Conservation (phyloP, 768 basidiomycete genomes). For the Rhodosporidiobolus odoratus region DNA sequence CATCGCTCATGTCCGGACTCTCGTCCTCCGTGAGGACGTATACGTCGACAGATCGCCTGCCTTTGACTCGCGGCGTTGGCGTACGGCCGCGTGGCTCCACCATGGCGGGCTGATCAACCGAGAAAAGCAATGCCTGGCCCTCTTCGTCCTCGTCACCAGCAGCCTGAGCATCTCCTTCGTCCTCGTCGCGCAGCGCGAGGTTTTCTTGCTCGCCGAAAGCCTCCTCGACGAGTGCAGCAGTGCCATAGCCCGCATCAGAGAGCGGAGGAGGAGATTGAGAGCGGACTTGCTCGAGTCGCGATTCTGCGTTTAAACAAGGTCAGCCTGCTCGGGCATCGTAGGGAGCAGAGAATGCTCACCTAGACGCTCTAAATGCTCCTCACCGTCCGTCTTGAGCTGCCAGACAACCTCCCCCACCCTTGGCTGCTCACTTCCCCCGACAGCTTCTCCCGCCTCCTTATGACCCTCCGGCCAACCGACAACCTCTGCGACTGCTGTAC, state of each 20-base stretch:
- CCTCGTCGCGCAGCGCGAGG: neutral
- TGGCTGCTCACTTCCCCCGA: too few relatives aligned
- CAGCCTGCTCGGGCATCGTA: rapidly evolving
- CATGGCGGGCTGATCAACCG: neutral
- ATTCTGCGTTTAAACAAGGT: neutral
- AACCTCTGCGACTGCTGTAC: neutral
- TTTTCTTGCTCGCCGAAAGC: neutral
- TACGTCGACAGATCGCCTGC: neutral
- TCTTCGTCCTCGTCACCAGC: conserved; percentile 13
- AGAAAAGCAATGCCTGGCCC: conserved; percentile 7
- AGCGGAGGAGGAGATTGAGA: neutral
- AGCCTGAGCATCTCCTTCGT: neutral
- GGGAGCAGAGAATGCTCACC: neutral
- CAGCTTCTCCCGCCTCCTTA: neutral
- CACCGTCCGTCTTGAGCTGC: conserved; percentile 14
- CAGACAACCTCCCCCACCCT: neutral
- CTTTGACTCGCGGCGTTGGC: neutral
- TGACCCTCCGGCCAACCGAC: neutral
- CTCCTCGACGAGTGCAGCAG: neutral
- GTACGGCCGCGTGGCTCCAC: neutral
- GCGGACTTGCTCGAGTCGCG: neutral
- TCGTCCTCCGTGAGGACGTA: neutral
- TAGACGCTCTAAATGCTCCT: conserved; percentile 16
- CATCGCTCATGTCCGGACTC: conserved; percentile 2
- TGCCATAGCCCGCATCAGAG: neutral